phyloP scores from a whole-genome alignment of 73 alveolate species.

The Paramecium tetraurelia region DNA sequence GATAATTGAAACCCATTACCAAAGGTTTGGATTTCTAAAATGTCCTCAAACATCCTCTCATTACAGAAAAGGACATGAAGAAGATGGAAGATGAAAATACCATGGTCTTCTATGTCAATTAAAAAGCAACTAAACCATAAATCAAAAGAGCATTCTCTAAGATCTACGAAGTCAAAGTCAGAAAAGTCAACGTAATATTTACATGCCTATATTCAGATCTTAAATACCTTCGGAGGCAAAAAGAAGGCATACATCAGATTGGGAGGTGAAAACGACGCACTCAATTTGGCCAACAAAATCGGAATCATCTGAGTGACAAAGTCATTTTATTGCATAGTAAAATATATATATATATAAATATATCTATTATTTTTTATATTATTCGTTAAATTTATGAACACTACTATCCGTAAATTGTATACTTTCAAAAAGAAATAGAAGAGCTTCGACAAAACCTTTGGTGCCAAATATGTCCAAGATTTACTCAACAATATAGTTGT shows the following conservation, averaged over 20 bases:
- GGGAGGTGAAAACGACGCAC: constrained; percentile 78
- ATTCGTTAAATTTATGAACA: constrained; percentile 15
- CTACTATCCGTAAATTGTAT: constrained; percentile 3
- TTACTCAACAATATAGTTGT: background rate
- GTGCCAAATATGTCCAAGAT: background rate
- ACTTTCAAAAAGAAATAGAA: constrained; percentile 2
- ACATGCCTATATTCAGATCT: constrained; percentile 23
- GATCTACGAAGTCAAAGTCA: constrained; percentile 70
- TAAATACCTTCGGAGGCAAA: constrained; percentile 74
- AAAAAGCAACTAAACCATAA: constrained; percentile 77
- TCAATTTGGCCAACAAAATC: constrained; percentile 79
- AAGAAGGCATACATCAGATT: constrained; percentile 85
- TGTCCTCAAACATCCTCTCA: constrained; percentile 78
- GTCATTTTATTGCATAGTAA: background rate
- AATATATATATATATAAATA: background rate
- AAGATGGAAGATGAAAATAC: constrained; percentile 88
- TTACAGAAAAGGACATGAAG: constrained; percentile 81
- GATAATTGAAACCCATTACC: background rate
- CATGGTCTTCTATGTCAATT: constrained; percentile 78
- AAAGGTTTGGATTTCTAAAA: constrained; percentile 66
- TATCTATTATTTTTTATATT: background rate
- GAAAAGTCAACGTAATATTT: constrained; percentile 68
- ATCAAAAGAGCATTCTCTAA: constrained; percentile 79
- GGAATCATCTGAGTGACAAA: constrained; percentile 75
- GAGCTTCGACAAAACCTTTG: constrained; percentile 14